Percentiles rank a stretch among this genome's conserved stretches.
phyloP scores from a whole-genome alignment of 1,139 yeast genomes.

The Scheffersomyces titani region DNA sequence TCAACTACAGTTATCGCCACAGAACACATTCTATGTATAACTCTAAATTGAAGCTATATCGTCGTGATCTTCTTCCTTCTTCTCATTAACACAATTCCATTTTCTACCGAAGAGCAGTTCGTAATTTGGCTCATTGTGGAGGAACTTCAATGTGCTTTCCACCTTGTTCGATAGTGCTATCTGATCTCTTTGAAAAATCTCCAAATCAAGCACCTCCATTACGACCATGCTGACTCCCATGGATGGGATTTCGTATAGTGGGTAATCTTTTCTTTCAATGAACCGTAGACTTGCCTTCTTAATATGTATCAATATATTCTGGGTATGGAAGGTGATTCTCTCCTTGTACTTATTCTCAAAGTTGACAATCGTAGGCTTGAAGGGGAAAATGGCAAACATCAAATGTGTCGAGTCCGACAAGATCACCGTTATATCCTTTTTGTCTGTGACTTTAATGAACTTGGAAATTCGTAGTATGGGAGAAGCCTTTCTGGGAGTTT shows the following conservation, averaged over 20 bases:
- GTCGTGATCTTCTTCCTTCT: constrained; percentile 6
- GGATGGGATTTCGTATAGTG: constrained; percentile 10
- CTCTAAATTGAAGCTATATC: constrained; percentile 7
- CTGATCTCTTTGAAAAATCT: constrained; percentile 33
- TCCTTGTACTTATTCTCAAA: constrained; percentile 34
- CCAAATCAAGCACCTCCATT: constrained; percentile 27
- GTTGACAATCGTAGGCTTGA: constrained; percentile 23
- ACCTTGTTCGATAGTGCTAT: constrained; percentile 16
- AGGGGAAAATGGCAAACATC: constrained; percentile 31
- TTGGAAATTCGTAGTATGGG: constrained; percentile 32
- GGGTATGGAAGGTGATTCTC: constrained; percentile 33
- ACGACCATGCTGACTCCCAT: constrained; percentile 10
- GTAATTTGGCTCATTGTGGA: constrained; percentile 21
- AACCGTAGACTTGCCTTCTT: constrained; percentile 29
- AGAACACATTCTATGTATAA: too few species aligned
- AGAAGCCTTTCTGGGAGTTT: constrained; percentile 12
- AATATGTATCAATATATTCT: constrained; percentile 24
- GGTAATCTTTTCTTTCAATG: constrained; percentile 4
- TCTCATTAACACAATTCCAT: constrained; percentile 5
- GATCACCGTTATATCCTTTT: constrained; percentile 28
- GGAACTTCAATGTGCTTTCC: constrained; percentile 16
- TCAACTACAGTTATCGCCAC: too few species aligned
- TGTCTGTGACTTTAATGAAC: constrained; percentile 18
- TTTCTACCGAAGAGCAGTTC: constrained; percentile 4
- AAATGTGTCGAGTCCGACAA: constrained; percentile 34